Percentiles rank a stretch among this genome's conserved stretches.
Conservation (phyloP, 257 asterid genomes). For the Penstemon barbatus region DNA sequence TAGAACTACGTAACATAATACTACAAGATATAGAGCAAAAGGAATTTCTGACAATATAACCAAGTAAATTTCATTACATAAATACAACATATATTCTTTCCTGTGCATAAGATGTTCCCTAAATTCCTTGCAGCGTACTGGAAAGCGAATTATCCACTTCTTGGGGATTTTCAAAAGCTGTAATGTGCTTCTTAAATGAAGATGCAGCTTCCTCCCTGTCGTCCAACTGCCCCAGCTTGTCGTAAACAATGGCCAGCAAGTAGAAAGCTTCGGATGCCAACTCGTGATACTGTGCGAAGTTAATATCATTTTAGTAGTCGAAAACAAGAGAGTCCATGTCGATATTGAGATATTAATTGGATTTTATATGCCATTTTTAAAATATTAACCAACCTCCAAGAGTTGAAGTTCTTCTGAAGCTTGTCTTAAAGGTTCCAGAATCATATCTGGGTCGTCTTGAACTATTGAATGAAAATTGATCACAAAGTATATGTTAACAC, state of each 20-base stretch:
- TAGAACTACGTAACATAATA: too few relatives aligned
- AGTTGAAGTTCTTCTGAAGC: slow-evolving; percentile 87
- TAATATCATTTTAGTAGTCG: slow-evolving; percentile 11
- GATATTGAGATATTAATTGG: background rate
- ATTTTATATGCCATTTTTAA: background rate
- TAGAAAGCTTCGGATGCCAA: slow-evolving; percentile 86
- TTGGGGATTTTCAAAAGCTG: slow-evolving; percentile 64
- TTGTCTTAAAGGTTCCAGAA: slow-evolving; percentile 74
- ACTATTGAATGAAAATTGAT: slow-evolving; percentile 43
- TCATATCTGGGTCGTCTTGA: slow-evolving; percentile 62
- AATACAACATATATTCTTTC: background rate
- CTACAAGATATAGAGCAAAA: too few relatives aligned
- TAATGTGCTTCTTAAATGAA: slow-evolving; percentile 67
- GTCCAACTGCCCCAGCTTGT: slow-evolving; percentile 66
- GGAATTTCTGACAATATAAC: too few relatives aligned
- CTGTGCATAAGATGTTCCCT: background rate
- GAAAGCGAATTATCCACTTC: slow-evolving; percentile 42
- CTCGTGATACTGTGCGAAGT: slow-evolving; percentile 68
- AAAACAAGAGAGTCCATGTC: background rate
- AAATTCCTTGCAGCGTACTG: slow-evolving; percentile 18
- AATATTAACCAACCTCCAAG: slow-evolving; percentile 66
- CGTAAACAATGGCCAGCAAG: slow-evolving; percentile 75
- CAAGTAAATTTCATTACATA: background rate
- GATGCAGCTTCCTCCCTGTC: slow-evolving; percentile 86
- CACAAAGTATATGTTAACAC: background rate